A percentile compares a stretch with the other conserved stretches of the same genome.
Evolutionary conservation across 2,329 filamentous ascomycete genomes (phyloP).

Genomic region (Ophiostoma quercus): DNA sequence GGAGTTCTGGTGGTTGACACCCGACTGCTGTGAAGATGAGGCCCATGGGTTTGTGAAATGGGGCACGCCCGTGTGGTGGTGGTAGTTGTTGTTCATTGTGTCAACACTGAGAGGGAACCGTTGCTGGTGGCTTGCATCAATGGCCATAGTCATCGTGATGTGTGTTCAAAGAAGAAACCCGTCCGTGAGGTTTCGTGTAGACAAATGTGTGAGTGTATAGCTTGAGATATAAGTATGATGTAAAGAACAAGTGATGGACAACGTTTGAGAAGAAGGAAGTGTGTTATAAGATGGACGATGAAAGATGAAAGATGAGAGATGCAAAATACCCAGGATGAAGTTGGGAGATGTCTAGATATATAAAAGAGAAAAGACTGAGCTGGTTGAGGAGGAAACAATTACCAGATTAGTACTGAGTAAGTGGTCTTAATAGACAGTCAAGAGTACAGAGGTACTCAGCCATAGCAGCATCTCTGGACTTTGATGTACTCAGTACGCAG

Average conservation of each 20-base stretch:
- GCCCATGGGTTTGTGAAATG: conserved; percentile 91
- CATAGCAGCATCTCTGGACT: not conserved
- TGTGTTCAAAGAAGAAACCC: not conserved
- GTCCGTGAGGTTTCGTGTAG: not conserved
- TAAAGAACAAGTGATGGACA: not conserved
- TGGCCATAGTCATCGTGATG: conserved; percentile 83
- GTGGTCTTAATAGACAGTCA: not conserved
- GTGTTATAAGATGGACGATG: not conserved
- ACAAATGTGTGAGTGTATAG: not conserved
- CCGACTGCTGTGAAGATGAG: conserved; percentile 48
- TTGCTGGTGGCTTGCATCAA: conserved; percentile 76
- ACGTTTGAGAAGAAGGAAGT: not conserved
- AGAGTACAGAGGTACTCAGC: conserved; percentile 11
- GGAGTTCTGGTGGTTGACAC: conserved; percentile 42
- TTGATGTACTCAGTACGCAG: not conserved
- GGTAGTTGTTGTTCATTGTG: conserved; percentile 63
- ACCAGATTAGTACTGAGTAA: not conserved
- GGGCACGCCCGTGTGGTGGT: conserved; percentile 45
- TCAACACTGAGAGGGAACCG: conserved; percentile 76
- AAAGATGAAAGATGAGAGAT: not conserved
- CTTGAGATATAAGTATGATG: not conserved
- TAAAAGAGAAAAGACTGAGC: conserved; percentile 4
- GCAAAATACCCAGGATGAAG: not conserved
- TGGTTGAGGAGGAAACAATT: not conserved
- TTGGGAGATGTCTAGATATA: conserved; percentile 14